These are phyloP conservation scores for Botrytis sinoallii DNA, from an alignment of 2,329 filamentous ascomycete genomes.

Conservation along the genomic window DNA sequence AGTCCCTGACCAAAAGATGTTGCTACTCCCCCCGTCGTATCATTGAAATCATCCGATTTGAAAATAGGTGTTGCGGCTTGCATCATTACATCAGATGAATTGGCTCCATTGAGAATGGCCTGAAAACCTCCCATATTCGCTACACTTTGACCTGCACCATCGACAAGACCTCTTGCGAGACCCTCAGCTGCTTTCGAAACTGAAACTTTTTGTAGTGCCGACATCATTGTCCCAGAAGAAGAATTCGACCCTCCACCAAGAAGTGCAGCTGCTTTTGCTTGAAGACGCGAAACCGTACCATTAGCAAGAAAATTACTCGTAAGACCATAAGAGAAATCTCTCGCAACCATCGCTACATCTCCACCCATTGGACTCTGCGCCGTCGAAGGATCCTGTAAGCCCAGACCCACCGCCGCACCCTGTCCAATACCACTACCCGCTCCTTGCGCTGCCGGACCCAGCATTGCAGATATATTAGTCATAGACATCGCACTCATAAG, in stretches of 20 bases:
- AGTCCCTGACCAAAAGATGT: slow-evolving; percentile 15
- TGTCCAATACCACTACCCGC: slow-evolving; percentile 17
- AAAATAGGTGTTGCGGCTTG: neutral
- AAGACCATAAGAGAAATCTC: slow-evolving; percentile 10
- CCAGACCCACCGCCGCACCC: slow-evolving; percentile 11
- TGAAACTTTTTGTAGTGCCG: neutral
- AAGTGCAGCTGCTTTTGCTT: slow-evolving; percentile 7
- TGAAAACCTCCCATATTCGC: slow-evolving; percentile 14
- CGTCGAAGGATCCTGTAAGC: slow-evolving; percentile 6
- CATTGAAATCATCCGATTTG: neutral
- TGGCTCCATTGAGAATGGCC: slow-evolving; percentile 7
- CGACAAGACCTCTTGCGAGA: slow-evolving; percentile 14
- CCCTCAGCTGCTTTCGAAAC: slow-evolving; percentile 15
- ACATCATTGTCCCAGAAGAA: neutral
- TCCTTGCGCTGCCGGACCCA: slow-evolving; percentile 8
- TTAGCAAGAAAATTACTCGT: slow-evolving; percentile 17
- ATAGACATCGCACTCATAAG: slow-evolving; percentile 8
- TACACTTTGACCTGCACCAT: slow-evolving; percentile 10
- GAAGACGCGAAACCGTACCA: slow-evolving; percentile 8
- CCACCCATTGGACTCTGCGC: slow-evolving; percentile 13
- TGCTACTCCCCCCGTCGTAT: slow-evolving; percentile 9
- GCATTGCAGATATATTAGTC: neutral
- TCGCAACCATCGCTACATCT: neutral
- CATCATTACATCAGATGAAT: neutral
- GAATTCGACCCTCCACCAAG: slow-evolving; percentile 10